Percentiles rank a stretch among this genome's conserved stretches.
These are phyloP conservation scores for Tuber indicum DNA, from an alignment of 495 filamentous ascomycete species.

Conservation along the genomic window DNA sequence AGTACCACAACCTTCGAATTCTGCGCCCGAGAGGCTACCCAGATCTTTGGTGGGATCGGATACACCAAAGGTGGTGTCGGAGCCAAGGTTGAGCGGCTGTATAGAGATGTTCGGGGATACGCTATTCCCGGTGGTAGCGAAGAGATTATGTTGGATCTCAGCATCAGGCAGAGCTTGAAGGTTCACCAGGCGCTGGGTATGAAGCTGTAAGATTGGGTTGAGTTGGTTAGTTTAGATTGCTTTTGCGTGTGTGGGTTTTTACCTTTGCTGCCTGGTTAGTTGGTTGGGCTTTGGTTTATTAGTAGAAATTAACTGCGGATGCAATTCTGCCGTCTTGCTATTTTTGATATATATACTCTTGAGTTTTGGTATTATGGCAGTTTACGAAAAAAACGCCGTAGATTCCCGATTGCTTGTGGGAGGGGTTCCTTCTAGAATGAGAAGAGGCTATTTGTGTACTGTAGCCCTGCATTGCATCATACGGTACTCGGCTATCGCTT, in stretches of 20 bases:
- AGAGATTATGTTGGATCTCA: conserved; percentile 98
- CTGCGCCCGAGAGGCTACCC: conserved; percentile 90
- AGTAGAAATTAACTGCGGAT: not conserved
- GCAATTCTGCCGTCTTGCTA: not conserved
- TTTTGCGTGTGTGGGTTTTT: not conserved
- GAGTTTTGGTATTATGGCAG: not conserved
- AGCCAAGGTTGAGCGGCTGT: conserved; percentile 90
- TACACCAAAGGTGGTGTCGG: conserved; percentile 93
- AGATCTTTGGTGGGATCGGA: conserved; percentile 93
- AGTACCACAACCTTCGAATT: conserved; percentile 90
- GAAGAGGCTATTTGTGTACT: not conserved
- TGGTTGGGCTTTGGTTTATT: conserved; percentile 9
- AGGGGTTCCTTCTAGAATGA: not conserved
- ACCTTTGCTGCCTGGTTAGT: not conserved
- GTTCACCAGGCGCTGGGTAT: conserved; percentile 90
- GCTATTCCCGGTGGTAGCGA: conserved; percentile 94
- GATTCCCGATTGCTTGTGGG: not conserved
- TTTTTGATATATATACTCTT: not conserved
- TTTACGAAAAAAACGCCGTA: not conserved
- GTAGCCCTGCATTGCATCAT: not conserved
- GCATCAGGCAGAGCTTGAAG: conserved; percentile 83
- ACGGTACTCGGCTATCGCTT: not conserved
- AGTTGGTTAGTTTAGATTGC: conserved; percentile 6
- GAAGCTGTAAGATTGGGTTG: conserved; percentile 63
- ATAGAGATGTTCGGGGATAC: conserved; percentile 94